phyloP scores from a whole-genome alignment of 2,329 filamentous ascomycete genomes.

The Malbranchea cinnamomea region DNA sequence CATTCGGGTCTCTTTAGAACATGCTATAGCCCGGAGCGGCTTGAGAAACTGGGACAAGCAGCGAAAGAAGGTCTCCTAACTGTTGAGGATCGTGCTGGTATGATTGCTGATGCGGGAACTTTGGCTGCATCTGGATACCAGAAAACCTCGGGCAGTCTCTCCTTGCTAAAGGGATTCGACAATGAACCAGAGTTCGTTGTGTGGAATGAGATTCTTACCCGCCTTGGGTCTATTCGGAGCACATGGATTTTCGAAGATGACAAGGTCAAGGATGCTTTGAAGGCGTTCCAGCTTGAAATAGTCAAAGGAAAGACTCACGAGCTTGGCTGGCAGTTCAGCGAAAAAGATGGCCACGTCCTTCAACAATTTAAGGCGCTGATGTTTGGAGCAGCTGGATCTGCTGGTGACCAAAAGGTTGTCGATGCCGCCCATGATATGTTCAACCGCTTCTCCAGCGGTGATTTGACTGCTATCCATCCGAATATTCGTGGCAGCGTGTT shows the following conservation, averaged over 20 bases:
- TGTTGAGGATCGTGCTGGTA: constrained; percentile 83
- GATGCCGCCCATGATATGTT: constrained; percentile 83
- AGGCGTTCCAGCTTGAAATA: constrained; percentile 68
- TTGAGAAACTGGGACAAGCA: constrained; percentile 75
- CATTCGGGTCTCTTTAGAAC: constrained; percentile 89
- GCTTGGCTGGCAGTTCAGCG: constrained; percentile 75
- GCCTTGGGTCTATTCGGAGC: constrained; percentile 61
- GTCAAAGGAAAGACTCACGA: constrained; percentile 68
- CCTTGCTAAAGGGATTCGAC: constrained; percentile 70
- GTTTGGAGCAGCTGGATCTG: constrained; percentile 68
- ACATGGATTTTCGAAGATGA: constrained; percentile 84
- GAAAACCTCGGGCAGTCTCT: constrained; percentile 78
- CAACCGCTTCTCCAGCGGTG: constrained; percentile 63
- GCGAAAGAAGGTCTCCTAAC: constrained; percentile 66
- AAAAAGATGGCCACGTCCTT: constrained; percentile 72
- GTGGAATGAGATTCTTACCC: constrained; percentile 79
- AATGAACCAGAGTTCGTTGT: constrained; percentile 78
- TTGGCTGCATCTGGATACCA: constrained; percentile 83
- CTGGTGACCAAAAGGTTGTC: constrained; percentile 65
- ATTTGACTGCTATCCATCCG: constrained; percentile 70
- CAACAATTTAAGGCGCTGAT: constrained; percentile 91
- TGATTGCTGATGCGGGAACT: constrained; percentile 86
- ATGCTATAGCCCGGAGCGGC: constrained; percentile 66
- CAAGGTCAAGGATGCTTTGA: constrained; percentile 54
- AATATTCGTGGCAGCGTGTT: constrained; percentile 84